phyloP scores from a whole-genome alignment of 2,329 filamentous ascomycete species.

The Ascochyta clinopodiicola region DNA sequence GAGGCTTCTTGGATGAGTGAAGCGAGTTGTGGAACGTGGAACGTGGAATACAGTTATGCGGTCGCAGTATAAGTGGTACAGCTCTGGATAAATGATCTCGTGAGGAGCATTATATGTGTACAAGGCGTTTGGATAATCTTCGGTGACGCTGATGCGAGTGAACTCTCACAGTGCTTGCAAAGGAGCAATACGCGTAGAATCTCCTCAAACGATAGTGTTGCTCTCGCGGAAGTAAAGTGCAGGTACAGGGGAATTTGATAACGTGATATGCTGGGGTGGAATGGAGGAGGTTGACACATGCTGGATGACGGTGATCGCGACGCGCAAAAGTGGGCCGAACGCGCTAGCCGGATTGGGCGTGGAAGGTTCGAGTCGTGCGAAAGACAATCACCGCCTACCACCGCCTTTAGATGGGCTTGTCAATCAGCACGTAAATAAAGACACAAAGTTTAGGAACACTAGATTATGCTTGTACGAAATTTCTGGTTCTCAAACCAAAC shows the following conservation, averaged over 20 bases:
- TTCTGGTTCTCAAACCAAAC: background rate
- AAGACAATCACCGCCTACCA: constrained; percentile 8
- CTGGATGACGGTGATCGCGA: constrained; percentile 22
- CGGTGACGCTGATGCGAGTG: constrained; percentile 25
- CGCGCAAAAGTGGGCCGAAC: constrained; percentile 17
- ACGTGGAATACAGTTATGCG: constrained; percentile 9
- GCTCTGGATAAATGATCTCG: constrained; percentile 22
- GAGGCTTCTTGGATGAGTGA: constrained; percentile 6
- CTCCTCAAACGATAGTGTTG: constrained; percentile 19
- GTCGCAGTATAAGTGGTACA: constrained; percentile 20
- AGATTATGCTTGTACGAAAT: background rate
- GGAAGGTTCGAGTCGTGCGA: constrained; percentile 29
- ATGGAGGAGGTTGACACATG: constrained; percentile 17
- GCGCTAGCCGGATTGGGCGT: constrained; percentile 15
- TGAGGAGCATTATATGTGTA: constrained; percentile 35
- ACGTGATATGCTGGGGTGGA: constrained; percentile 25
- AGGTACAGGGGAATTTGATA: constrained; percentile 6
- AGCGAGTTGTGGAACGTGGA: constrained; percentile 4
- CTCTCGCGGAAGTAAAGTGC: background rate
- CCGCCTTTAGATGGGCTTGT: background rate
- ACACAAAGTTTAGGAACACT: background rate
- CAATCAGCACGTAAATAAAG: background rate
- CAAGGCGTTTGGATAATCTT: constrained; percentile 25
- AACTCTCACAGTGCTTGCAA: constrained; percentile 2
- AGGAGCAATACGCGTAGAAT: constrained; percentile 13